These are phyloP conservation scores for Solanum rostratum DNA, from an alignment of 257 asterid species.

Conservation along the genomic window DNA sequence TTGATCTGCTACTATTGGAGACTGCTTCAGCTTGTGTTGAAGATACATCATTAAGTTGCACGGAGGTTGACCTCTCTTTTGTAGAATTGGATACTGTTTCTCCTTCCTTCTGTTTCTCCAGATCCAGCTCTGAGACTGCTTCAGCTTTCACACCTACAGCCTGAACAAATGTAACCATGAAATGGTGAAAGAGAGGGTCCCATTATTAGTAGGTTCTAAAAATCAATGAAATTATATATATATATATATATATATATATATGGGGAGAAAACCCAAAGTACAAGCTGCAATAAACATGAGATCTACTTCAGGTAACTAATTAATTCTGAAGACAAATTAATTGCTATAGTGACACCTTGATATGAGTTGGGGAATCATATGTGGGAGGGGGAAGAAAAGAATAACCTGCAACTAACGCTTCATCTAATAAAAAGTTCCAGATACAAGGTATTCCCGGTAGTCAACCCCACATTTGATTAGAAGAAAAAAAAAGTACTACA, in stretches of 20 bases:
- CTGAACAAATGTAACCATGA: slow-evolving; percentile 33
- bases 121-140: slow-evolving; percentile 26
- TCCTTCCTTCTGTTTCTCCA: slow-evolving; percentile 34
- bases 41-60: slow-evolving; percentile 13
- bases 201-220: background rate
- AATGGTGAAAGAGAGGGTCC: background rate
- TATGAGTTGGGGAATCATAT: background rate
- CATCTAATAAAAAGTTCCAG: background rate
- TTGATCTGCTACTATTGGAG: slow-evolving; percentile 18
- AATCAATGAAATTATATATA: background rate
- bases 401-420: background rate
- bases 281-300: background rate
- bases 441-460: background rate
- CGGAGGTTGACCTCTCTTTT: slow-evolving; percentile 29
- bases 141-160: slow-evolving; percentile 49
- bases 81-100: slow-evolving; percentile 22
- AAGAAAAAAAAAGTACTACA: background rate
- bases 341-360: background rate
- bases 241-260: background rate
- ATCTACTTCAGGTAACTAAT: background rate
- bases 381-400: background rate
- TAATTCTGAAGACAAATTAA: background rate
- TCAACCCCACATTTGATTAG: background rate
- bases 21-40: slow-evolving; percentile 20
- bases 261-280: background rate